Evolutionary conservation across 2,329 filamentous ascomycete genomes (phyloP).

Genomic region (Fusarium sp.): DNA sequence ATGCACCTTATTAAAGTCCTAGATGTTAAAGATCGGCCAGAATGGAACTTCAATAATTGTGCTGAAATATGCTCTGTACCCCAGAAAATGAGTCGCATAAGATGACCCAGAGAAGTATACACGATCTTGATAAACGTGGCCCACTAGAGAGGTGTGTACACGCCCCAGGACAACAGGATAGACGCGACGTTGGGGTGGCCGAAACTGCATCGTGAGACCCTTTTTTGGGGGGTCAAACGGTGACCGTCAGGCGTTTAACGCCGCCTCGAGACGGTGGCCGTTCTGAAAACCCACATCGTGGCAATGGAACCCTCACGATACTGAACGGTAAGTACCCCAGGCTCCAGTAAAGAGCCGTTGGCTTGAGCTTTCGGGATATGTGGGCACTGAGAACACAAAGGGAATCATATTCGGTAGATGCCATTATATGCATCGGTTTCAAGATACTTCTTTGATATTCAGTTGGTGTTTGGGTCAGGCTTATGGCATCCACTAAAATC

Average conservation of each 20-base stretch:
- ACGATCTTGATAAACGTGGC: slow-evolving; percentile 16
- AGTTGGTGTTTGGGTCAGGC: slow-evolving; percentile 1
- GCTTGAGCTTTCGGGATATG: slow-evolving; percentile 30
- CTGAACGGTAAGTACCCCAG: neutral
- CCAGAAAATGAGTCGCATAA: neutral
- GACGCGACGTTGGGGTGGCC: slow-evolving; percentile 13
- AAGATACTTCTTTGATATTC: neutral
- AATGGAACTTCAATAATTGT: neutral
- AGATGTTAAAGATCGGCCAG: neutral
- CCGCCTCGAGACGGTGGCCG: slow-evolving; percentile 32
- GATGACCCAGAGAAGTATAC: neutral
- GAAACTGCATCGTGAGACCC: slow-evolving; percentile 20
- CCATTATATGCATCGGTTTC: neutral
- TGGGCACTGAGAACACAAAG: slow-evolving; percentile 17
- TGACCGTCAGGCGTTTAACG: slow-evolving; percentile 24
- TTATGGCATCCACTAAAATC: neutral
- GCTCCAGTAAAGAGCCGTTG: slow-evolving; percentile 25
- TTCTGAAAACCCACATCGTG: slow-evolving; percentile 29
- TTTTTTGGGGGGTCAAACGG: slow-evolving; percentile 27
- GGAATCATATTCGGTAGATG: neutral
- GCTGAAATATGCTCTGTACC: neutral
- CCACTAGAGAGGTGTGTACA: slow-evolving; percentile 18
- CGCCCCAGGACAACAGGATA: slow-evolving; percentile 4
- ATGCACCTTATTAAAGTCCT: neutral
- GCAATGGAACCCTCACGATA: slow-evolving; percentile 24